Evolutionary conservation across 768 basidiomycete species (phyloP).

Genomic region (Boletus pseudo-olivaceus): DNA sequence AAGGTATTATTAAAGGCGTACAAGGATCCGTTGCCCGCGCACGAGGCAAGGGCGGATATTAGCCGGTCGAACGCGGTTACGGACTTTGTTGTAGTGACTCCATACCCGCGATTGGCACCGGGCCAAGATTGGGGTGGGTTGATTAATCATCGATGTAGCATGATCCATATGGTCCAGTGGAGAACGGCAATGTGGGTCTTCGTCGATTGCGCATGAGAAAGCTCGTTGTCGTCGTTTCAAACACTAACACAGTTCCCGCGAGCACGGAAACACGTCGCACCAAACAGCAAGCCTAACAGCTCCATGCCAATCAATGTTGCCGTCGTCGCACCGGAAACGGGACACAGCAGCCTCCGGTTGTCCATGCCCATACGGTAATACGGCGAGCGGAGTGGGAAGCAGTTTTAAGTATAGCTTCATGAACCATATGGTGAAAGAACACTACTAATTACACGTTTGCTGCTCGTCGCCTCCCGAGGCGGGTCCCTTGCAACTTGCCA

Average conservation of each 20-base stretch:
- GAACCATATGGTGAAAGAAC: slow-evolving; percentile 28
- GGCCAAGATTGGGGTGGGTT: not conserved
- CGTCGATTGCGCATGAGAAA: slow-evolving; percentile 1
- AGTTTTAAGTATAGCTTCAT: slow-evolving; percentile 31
- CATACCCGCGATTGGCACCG: not conserved
- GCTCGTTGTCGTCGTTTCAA: not conserved
- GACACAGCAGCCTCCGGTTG: not conserved
- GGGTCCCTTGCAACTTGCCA: slow-evolving; percentile 13
- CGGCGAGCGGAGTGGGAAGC: slow-evolving; percentile 32
- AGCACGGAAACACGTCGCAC: not conserved
- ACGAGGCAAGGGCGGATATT: slow-evolving; percentile 41
- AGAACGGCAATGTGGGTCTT: not conserved
- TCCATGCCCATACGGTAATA: slow-evolving; percentile 9
- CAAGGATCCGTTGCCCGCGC: slow-evolving; percentile 41
- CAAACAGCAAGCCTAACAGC: not conserved
- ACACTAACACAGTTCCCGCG: not conserved
- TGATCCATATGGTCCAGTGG: slow-evolving; percentile 6
- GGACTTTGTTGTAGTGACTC: not conserved
- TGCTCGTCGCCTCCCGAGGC: not conserved
- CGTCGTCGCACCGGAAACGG: not conserved
- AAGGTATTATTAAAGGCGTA: slow-evolving; percentile 41
- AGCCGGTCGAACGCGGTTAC: not conserved
- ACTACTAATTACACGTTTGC: slow-evolving; percentile 22
- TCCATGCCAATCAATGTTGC: not conserved
- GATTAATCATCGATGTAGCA: slow-evolving; percentile 14